Evolutionary conservation across 257 asterid species (phyloP), one percentile per base, ranked within the genome.

Genomic region (Gentiana straminea): DNA sequence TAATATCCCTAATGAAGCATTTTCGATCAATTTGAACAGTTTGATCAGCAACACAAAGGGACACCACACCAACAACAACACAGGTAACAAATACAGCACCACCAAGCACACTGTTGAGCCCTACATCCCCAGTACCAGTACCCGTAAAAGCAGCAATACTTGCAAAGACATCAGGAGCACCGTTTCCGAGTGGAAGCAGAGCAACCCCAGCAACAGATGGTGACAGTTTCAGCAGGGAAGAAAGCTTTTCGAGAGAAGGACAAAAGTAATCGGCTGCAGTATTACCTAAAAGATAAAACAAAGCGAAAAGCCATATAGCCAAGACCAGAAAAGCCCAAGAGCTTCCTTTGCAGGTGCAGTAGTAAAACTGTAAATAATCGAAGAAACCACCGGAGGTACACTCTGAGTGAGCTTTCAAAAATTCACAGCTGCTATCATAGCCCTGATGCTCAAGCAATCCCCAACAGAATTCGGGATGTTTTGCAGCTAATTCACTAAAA

Each of bases 241-340:
- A 86, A 54, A 92, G 92, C 79, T 85, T 85, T 75, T 83, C 89
- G 76, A 92, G 61, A 2, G 95, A 92, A 57, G 87, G 72, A 59
- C 99, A 92, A 72, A 92, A 92, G 73, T 80, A 92, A 74, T 92
- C 97, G 0, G 99, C 94, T 9, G 97, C 97, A 41, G 99, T 92
- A 75, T 88, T 88, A 24, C 99, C 99, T 75, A 92, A 67, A 13
- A 92, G 87, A 77, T 92, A 92, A 72, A 92, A 92, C 73, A 88
- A 68, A 5, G 91, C 91, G 55, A 81, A 80, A 38, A 92, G 94
- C 97, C 97, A 92, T 66, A 86, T 54, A 49, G 70, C 87, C 52
- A 84, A 72, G 35, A 77, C 73, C 61, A 83, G 41, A 68, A 73
- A 88, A 0, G 86, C 73, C 94, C 86, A 85, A 4, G 84, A 64